Evolutionary conservation across 352 stramenopile genomes (phyloP), one percentile per base, ranked within the genome.

Genomic region (Elongisporangium anandrum): DNA sequence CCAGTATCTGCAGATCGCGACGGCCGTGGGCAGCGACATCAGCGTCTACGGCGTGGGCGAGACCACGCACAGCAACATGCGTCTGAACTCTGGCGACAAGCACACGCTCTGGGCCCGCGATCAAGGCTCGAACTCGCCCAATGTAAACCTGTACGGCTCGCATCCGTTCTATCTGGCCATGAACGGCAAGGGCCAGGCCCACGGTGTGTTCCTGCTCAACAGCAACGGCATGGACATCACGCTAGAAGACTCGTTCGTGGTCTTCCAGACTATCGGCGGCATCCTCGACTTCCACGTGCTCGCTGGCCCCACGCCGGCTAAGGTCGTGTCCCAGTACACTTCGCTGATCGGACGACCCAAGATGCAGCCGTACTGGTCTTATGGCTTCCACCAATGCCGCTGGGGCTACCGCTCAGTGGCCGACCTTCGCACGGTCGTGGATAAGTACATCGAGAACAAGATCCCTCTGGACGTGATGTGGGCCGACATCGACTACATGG

Each of bases 311-410:
- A 72, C 68, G n/a, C 73, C 79, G 2, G 41, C 54, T 3, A 62
- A 70, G 15, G 74, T 87, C 13, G 65, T 81, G 39, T 41, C 50
- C 21, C 76, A 88, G 67, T 88, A 85, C 67, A 78, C 73, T 29
- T 20, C 52, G 38, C 56, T 89, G 48, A 71, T 89, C 55, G 79
- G 79, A 15, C 63, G 64, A 4, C 79, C 79, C 10, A 70, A 70
- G 59, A 55, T 89, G 21, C 64, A 71, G 58, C 79, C 79, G 22
- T 87, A 87, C 70, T 89, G 76, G 77, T 74, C 74, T 47, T 77
- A 85, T 50, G 79, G 79, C 15, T 89, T 79, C 70, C 78, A 88
- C 55, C 76, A 84, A 48, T 89, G 79, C 54, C 71, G 72, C 19
- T 81, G 70, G 63, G 69, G 71, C 24, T 77, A 81, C 63, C 61